A percentile compares a stretch with the other conserved stretches of the same genome.
Conservation (phyloP, 2,329 filamentous ascomycete genomes). For the Aspergillus pseudotamarii region DNA sequence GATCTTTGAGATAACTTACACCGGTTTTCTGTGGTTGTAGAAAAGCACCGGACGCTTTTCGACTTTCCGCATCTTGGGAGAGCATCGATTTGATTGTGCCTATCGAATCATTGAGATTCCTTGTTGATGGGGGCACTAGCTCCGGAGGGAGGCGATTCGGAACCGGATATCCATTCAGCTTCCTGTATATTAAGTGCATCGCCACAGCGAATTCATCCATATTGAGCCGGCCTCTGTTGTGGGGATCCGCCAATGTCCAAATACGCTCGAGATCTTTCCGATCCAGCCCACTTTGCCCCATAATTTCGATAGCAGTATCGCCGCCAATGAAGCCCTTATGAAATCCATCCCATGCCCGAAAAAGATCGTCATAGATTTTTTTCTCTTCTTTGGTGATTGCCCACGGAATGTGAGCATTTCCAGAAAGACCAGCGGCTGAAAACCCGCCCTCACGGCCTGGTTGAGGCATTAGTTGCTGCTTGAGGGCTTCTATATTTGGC, state of each 20-base stretch:
- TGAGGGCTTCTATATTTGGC: constrained; percentile 90
- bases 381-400: constrained; percentile 99
- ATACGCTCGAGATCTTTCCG: constrained; percentile 87
- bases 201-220: constrained; percentile 97
- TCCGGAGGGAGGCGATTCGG: constrained; percentile 86
- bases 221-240: constrained; percentile 91
- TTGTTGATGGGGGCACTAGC: constrained; percentile 89
- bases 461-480: constrained; percentile 96
- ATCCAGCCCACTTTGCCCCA: constrained; percentile 91
- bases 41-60: constrained; percentile 86
- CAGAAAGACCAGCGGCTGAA: constrained; percentile 82
- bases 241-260: constrained; percentile 92
- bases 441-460: constrained; percentile 84
- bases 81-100: constrained; percentile 90
- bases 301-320: constrained; percentile 92
- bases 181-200: constrained; percentile 98
- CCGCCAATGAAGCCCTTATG: constrained; percentile 90
- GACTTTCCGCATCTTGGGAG: constrained; percentile 82
- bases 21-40: constrained; percentile 93
- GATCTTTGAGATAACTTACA: constrained; percentile 96
- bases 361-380: constrained; percentile 91
- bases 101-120: constrained; percentile 90
- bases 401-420: constrained; percentile 96
- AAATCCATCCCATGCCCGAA: constrained; percentile 95
- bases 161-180: constrained; percentile 92